Percentiles rank a stretch among this genome's conserved stretches.
phyloP scores from a whole-genome alignment of 345 rosid species.

The Moricandia arvensis region DNA sequence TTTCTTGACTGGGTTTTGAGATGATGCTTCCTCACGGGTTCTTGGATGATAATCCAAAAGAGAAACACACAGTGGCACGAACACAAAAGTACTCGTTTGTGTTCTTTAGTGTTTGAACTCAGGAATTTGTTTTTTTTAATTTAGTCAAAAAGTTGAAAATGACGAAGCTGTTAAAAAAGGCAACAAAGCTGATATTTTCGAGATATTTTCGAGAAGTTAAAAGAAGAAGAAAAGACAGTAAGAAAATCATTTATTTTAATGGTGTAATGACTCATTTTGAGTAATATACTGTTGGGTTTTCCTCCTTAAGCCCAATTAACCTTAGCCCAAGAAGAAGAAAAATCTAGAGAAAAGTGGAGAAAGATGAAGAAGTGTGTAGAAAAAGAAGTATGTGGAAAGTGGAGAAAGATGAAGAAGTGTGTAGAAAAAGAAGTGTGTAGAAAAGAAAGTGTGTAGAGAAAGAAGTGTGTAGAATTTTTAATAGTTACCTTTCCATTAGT shows the following conservation, averaged over 20 bases:
- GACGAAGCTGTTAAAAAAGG: not conserved
- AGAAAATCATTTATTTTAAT: not conserved
- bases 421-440: too few species aligned
- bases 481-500: too few species aligned
- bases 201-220: not conserved
- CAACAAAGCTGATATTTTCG: not conserved
- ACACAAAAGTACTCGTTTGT: not conserved
- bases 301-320: too few species aligned
- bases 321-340: too few species aligned
- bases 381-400: too few species aligned
- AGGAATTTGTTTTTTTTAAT: not conserved
- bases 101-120: conserved; percentile 2
- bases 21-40: conserved; percentile 10
- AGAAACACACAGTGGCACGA: conserved; percentile 2
- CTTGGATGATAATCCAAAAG: not conserved
- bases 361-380: too few species aligned
- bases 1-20: not conserved
- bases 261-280: conserved; percentile 17
- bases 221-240: conserved; percentile 1
- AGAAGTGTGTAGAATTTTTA: too few species aligned
- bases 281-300: too few species aligned
- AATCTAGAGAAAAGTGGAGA: too few species aligned
- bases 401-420: too few species aligned
- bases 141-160: conserved; percentile 14
- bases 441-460: too few species aligned